A percentile compares a stretch with the other conserved stretches of the same genome.
Conservation (phyloP, 257 asterid genomes). For the Solanum tacnaense region DNA sequence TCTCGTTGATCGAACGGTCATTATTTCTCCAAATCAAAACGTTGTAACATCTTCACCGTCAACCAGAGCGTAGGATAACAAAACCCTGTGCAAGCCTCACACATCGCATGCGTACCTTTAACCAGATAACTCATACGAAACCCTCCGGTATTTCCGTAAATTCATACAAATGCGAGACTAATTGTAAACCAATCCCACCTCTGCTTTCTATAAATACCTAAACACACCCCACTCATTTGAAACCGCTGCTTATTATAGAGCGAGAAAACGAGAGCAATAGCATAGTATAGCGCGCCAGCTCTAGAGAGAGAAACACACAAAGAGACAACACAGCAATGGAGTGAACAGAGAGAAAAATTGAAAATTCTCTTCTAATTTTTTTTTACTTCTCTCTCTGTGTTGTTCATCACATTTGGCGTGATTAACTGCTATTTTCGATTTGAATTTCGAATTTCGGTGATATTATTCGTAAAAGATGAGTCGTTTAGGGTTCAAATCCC, state of each 20-base stretch:
- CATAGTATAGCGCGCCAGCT: not conserved
- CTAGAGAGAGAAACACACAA: slow-evolving; percentile 20
- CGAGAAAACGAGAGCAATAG: slow-evolving; percentile 2
- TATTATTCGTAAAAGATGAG: slow-evolving; percentile 26
- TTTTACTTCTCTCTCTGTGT: not conserved
- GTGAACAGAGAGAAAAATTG: not conserved
- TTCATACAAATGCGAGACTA: slow-evolving; percentile 5
- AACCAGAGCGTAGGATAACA: slow-evolving; percentile 1
- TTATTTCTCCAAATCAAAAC: not conserved
- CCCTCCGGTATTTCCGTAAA: slow-evolving; percentile 36
- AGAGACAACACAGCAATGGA: slow-evolving; percentile 15
- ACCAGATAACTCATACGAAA: slow-evolving; percentile 5
- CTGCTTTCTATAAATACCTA: slow-evolving; percentile 38
- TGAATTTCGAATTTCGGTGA: not conserved
- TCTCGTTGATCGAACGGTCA: not conserved
- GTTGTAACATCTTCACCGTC: not conserved
- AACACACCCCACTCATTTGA: slow-evolving; percentile 17
- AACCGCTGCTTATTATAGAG: slow-evolving; percentile 40
- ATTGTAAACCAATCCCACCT: slow-evolving; percentile 1
- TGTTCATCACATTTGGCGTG: not conserved
- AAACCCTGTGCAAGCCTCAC: not conserved
- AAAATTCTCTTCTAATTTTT: not conserved
- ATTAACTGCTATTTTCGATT: not conserved
- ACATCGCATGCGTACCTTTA: slow-evolving; percentile 6
- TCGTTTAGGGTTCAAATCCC: slow-evolving; percentile 82